A percentile compares a stretch with the other conserved stretches of the same genome.
Conservation (phyloP, 768 basidiomycete species). For the Bullera alba region DNA sequence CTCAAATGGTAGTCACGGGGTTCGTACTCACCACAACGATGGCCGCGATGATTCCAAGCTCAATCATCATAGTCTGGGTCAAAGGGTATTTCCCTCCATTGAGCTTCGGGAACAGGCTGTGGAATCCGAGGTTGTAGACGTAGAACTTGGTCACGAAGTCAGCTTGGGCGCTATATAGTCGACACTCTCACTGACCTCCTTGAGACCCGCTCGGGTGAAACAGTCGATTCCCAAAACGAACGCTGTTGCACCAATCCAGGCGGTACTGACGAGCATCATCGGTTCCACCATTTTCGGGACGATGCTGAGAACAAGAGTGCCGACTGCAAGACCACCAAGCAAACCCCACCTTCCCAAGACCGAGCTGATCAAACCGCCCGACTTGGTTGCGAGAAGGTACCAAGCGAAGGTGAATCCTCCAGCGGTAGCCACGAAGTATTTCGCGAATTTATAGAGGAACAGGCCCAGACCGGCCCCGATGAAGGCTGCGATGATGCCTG, state of each 20-base stretch:
- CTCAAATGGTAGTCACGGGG: neutral
- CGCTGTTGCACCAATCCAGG: conserved; percentile 75
- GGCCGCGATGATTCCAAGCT: conserved; percentile 79
- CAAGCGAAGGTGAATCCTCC: conserved; percentile 80
- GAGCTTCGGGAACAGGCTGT: conserved; percentile 69
- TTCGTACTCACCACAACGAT: conserved; percentile 54
- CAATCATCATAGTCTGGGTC: conserved; percentile 85
- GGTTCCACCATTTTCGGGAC: conserved; percentile 82
- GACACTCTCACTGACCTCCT: conserved; percentile 59
- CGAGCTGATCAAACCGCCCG: conserved; percentile 70
- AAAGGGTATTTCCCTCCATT: conserved; percentile 66
- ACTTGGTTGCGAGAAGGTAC: conserved; percentile 77
- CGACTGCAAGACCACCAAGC: conserved; percentile 73
- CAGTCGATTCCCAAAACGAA: conserved; percentile 92
- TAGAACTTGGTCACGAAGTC: conserved; percentile 63
- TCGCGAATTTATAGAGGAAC: conserved; percentile 86
- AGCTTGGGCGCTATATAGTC: neutral
- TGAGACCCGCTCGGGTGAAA: conserved; percentile 81
- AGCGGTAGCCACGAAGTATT: conserved; percentile 64
- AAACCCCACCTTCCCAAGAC: conserved; percentile 83
- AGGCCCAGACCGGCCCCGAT: conserved; percentile 78
- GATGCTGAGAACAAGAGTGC: conserved; percentile 75
- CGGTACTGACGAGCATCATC: conserved; percentile 75
- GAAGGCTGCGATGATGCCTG: conserved; percentile 69
- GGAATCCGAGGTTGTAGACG: conserved; percentile 89